Evolutionary conservation across 441 rosid species (phyloP), one percentile per base, ranked within the genome.

Genomic region (Daphne laureola): DNA sequence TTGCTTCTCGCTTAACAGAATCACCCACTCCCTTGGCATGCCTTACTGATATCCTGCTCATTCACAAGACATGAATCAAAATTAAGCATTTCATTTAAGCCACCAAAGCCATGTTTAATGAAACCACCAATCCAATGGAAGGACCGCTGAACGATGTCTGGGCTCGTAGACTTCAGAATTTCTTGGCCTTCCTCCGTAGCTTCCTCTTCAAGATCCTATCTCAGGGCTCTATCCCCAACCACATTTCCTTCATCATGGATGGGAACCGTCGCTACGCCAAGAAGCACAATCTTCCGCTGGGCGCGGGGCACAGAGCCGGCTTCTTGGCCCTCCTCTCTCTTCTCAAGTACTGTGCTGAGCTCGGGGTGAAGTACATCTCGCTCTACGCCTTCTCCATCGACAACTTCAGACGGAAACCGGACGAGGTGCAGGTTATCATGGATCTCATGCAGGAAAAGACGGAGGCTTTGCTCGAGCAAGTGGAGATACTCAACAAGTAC

Each of bases 221-320:
- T 0, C 58, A 48, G 12, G 73, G 75, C 15, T 58, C 73, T 2
- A 60, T 69, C 51, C 70, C 73, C 8, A 49, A 38, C 12, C 73
- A 70, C 49, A 41, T 73, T 13, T 68, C 73, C 42, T 61, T 69
- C 59, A 63, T 54, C 11, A 46, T 73, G 75, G 75, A 73, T 21
- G 75, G 78, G 31, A 74, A 69, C 53, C 55, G 63, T 40, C 58
- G 66, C 26, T 70, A 56, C 16, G 62, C 49, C 1, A 56, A 58
- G 51, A 57, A 55, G 60, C 26, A 16, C 53, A 62, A 65, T 17
- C 45, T 51, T 13, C 13, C n/a, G 8, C 42, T 42, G 15, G 66
- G 35, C 12, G 68, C 55, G 1, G 65, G 73, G 52, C 63, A 68
- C 46, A 57, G 46, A 27, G 66, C 67, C 0, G 64, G 73, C 4